These are phyloP conservation scores for Corynascus novoguineensis DNA, from an alignment of 495 filamentous ascomycete species.

Conservation along the genomic window DNA sequence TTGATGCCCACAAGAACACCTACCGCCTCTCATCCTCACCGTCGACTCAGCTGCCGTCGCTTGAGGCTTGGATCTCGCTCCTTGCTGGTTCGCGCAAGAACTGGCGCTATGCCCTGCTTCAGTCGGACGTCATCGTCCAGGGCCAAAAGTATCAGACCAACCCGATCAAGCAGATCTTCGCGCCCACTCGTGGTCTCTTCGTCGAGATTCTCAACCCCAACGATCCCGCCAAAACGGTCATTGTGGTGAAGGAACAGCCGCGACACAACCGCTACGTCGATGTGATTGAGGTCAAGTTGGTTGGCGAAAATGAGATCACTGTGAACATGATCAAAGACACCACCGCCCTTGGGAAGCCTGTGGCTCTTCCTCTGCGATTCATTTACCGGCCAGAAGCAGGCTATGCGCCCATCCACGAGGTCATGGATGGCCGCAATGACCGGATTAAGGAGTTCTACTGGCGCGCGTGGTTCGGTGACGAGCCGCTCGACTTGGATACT, in stretches of 20 bases:
- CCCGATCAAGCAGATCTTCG: constrained; percentile 84
- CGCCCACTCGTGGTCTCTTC: constrained; percentile 75
- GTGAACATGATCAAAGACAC: constrained; percentile 86
- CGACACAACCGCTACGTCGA: constrained; percentile 61
- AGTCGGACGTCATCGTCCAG: constrained; percentile 90
- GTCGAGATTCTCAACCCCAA: constrained; percentile 81
- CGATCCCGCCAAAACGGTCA: constrained; percentile 70
- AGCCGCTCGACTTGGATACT: constrained; percentile 74
- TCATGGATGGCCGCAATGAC: constrained; percentile 91
- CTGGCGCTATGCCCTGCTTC: constrained; percentile 96
- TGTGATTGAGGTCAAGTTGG: constrained; percentile 77
- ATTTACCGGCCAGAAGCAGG: constrained; percentile 89
- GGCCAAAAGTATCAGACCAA: constrained; percentile 96
- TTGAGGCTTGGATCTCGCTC: constrained; percentile 77
- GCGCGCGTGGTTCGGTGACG: constrained; percentile 90
- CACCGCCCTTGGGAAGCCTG: constrained; percentile 70
- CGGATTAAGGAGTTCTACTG: constrained; percentile 98
- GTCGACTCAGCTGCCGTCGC: constrained; percentile 61
- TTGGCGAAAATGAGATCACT: constrained; percentile 68
- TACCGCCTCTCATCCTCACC: constrained; percentile 74
- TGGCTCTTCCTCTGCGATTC: constrained; percentile 77
- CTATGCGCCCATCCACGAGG: constrained; percentile 90
- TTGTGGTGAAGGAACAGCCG: constrained; percentile 65
- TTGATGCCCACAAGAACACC: constrained; percentile 66
- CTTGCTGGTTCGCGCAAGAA: constrained; percentile 80